These are phyloP conservation scores for Pleomassaria siparia DNA, from an alignment of 2,329 filamentous ascomycete species.

Conservation along the genomic window DNA sequence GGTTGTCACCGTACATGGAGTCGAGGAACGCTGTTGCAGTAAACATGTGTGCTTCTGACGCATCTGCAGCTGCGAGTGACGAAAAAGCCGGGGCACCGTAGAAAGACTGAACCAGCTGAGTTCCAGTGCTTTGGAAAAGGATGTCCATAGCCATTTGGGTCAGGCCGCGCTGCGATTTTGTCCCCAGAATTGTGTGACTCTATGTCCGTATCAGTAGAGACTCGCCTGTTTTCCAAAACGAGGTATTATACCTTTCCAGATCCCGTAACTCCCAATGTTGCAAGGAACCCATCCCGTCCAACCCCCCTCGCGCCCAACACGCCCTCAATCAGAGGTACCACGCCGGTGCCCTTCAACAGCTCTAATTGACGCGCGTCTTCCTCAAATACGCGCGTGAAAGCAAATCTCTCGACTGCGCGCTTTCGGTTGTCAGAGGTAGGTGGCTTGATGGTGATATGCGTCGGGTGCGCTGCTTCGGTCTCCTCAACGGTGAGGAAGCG, in stretches of 20 bases:
- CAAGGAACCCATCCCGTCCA: constrained; percentile 84
- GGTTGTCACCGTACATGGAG: constrained; percentile 69
- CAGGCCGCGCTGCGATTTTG: constrained; percentile 79
- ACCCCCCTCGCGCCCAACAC: constrained; percentile 72
- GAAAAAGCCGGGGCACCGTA: constrained; percentile 64
- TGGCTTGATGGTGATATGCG: constrained; percentile 56
- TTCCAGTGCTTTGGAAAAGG: constrained; percentile 78
- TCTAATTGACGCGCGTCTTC: constrained; percentile 83
- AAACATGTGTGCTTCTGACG: constrained; percentile 77
- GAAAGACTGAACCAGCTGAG: constrained; percentile 65
- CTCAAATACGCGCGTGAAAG: constrained; percentile 90
- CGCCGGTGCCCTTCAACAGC: constrained; percentile 77
- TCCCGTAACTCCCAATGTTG: constrained; percentile 90
- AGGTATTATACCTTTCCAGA: constrained; percentile 77
- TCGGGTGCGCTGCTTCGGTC: constrained; percentile 41
- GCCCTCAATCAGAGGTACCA: constrained; percentile 75
- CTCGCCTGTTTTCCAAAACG: background rate
- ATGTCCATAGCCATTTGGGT: constrained; percentile 91
- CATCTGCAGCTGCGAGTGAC: constrained; percentile 74
- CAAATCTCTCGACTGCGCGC: constrained; percentile 88
- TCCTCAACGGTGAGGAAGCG: constrained; percentile 79
- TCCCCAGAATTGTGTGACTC: constrained; percentile 96
- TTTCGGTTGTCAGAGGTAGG: constrained; percentile 82
- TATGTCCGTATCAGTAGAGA: constrained; percentile 42
- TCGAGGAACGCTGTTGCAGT: constrained; percentile 78